Percentiles rank a stretch among this genome's conserved stretches.
These are phyloP conservation scores for Carex cristatella DNA, from an alignment of 176 grass and related monocot species.

Conservation along the genomic window DNA sequence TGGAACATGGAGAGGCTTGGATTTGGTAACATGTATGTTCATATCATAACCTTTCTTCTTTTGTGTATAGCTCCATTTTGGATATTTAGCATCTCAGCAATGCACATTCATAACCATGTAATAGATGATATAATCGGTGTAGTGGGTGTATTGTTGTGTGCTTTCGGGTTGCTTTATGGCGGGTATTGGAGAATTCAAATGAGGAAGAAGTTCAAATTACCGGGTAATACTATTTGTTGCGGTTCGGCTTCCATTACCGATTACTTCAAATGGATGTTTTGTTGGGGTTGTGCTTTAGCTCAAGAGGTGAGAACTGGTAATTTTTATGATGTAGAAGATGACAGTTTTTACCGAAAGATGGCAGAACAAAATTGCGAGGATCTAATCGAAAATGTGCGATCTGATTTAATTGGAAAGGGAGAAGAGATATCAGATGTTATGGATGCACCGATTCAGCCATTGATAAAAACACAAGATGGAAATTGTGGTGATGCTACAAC, in stretches of 20 bases:
- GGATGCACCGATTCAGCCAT: not conserved
- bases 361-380: not conserved
- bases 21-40: constrained; percentile 60
- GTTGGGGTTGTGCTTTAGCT: constrained; percentile 62
- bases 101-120: constrained; percentile 38
- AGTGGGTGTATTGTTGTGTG: constrained; percentile 48
- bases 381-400: not conserved
- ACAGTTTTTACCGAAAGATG: constrained; percentile 34
- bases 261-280: constrained; percentile 70
- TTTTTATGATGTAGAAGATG: constrained; percentile 45
- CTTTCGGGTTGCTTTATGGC: constrained; percentile 53
- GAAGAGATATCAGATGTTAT: not conserved
- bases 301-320: constrained; percentile 79
- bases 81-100: constrained; percentile 60
- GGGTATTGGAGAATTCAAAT: constrained; percentile 80
- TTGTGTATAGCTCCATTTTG: constrained; percentile 66
- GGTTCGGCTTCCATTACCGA: constrained; percentile 44
- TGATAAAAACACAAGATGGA: not conserved
- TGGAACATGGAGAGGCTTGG: constrained; percentile 79
- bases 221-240: constrained; percentile 24
- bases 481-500: not conserved
- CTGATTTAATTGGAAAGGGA: not conserved
- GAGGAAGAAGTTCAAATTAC: constrained; percentile 45
- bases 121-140: constrained; percentile 40
- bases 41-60: constrained; percentile 51